A percentile compares a stretch with the other conserved stretches of the same genome.
phyloP scores from a whole-genome alignment of 192 early-diverging fungal species.

The Coemansia aciculifera region DNA sequence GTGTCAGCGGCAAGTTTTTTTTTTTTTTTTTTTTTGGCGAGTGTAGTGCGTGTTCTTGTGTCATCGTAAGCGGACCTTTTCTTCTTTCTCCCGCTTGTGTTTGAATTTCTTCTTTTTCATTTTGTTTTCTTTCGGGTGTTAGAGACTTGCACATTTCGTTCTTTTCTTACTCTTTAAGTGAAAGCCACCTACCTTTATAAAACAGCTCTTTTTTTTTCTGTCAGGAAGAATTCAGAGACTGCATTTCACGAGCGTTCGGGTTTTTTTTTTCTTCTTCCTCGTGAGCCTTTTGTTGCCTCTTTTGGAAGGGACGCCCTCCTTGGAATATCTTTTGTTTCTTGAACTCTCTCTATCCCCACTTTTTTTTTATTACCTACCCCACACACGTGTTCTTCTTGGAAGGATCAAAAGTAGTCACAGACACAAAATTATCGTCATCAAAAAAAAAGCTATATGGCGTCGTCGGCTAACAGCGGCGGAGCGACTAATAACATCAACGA shows the following conservation, averaged over 20 bases:
- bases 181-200: background rate
- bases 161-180: background rate
- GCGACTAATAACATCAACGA: constrained; percentile 4
- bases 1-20: background rate
- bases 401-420: background rate
- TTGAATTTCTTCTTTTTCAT: background rate
- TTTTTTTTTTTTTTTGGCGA: constrained; percentile 6
- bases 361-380: background rate
- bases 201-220: background rate
- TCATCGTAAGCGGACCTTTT: background rate
- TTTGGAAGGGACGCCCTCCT: constrained; percentile 7
- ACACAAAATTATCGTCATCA: background rate
- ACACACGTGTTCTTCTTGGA: background rate
- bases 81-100: background rate
- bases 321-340: constrained; percentile 8
- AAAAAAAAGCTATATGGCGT: background rate
- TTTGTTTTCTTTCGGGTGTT: background rate
- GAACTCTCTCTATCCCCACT: background rate
- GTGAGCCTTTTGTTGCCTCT: constrained; percentile 8
- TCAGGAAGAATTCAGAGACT: background rate
- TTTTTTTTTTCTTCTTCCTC: constrained; percentile 12
- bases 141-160: background rate
- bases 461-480: background rate
- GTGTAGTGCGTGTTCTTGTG: constrained; percentile 8
- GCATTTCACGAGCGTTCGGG: background rate